Conservation (phyloP, 106 monocot species). For the Dioscorea alata region DNA sequence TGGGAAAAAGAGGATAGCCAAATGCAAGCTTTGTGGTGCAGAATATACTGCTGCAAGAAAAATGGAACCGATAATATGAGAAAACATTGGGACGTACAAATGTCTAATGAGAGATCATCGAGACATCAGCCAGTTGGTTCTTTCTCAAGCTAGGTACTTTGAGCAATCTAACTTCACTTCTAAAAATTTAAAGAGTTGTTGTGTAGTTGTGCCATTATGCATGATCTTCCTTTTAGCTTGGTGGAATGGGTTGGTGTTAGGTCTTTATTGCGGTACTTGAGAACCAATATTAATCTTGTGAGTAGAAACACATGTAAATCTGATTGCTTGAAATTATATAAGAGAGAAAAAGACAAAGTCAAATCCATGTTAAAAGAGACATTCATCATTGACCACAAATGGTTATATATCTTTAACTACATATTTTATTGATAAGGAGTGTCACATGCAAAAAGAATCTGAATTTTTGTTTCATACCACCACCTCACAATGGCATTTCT, state of each 20-base stretch:
- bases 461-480: not conserved
- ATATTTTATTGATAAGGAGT: not conserved
- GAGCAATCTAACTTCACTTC: no score
- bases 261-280: not conserved
- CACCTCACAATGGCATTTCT: not conserved
- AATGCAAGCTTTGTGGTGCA: no score
- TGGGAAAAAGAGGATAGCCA: no score
- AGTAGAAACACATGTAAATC: not conserved
- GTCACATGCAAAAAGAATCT: no score
- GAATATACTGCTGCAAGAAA: no score
- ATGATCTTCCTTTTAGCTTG: no score
- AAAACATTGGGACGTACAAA: no score
- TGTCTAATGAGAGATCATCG: no score
- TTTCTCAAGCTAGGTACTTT: no score
- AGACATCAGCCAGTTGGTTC: no score
- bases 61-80: no score
- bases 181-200: not conserved
- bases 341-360: not conserved
- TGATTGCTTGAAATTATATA: not conserved
- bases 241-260: not conserved
- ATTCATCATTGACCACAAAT: not conserved
- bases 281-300: not conserved
- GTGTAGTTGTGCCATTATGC: not conserved
- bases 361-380: not conserved
- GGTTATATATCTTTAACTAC: slow-evolving; percentile 4